A percentile compares a stretch with the other conserved stretches of the same genome.
These are phyloP conservation scores for Lophiostoma macrostomum DNA, from an alignment of 495 filamentous ascomycete genomes.

Conservation along the genomic window DNA sequence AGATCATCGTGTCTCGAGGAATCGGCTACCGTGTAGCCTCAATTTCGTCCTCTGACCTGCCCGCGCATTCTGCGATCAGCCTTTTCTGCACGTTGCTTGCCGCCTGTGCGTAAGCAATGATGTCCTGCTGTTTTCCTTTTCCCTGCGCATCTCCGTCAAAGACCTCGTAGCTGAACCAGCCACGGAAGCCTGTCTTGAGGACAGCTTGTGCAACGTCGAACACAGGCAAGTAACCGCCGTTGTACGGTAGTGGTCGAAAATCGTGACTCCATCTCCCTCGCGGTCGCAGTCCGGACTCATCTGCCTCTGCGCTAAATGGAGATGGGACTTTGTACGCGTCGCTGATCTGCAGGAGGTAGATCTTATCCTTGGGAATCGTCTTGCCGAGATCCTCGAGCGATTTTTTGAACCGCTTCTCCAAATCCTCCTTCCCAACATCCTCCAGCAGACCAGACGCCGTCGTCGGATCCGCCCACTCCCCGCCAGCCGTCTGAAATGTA, in stretches of 20 bases:
- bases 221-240: constrained; percentile 71
- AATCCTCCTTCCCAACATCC: constrained; percentile 38
- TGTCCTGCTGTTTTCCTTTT: constrained; percentile 56
- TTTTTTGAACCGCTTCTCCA: constrained; percentile 50
- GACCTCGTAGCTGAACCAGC: constrained; percentile 73
- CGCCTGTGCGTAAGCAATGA: constrained; percentile 56
- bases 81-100: constrained; percentile 57
- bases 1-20: no score
- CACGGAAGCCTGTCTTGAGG: constrained; percentile 64
- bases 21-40: no score
- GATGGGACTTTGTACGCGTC: constrained; percentile 66
- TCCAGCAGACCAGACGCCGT: constrained; percentile 60
- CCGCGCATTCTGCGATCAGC: constrained; percentile 49
- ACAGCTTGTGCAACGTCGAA: constrained; percentile 64
- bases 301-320: constrained; percentile 49
- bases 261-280: constrained; percentile 70
- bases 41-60: no score
- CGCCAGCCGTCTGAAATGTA: constrained; percentile 75
- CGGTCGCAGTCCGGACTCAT: constrained; percentile 52
- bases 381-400: constrained; percentile 55
- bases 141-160: constrained; percentile 66
- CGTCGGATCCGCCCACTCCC: constrained; percentile 75
- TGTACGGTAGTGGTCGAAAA: constrained; percentile 66
- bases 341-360: constrained; percentile 72
- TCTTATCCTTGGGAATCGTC: constrained; percentile 65